phyloP scores from a whole-genome alignment of 2,329 filamentous ascomycete genomes.

The Claviceps fusiformis region DNA sequence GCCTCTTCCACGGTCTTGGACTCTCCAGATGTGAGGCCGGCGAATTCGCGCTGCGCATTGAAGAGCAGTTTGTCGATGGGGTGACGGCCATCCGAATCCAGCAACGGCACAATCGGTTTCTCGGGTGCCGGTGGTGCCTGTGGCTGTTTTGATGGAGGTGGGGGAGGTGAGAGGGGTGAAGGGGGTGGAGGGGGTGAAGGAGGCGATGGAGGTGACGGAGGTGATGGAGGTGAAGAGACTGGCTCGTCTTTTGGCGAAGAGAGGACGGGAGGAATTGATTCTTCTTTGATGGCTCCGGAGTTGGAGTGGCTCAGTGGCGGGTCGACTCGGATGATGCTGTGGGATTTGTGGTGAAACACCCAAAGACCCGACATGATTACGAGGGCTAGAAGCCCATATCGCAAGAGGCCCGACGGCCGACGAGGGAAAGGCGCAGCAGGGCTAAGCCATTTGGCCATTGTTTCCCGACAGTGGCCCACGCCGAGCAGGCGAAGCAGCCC shows the following conservation, averaged over 20 bases:
- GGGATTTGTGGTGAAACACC: slow-evolving; percentile 12
- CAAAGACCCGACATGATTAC: slow-evolving; percentile 22
- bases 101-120: not conserved
- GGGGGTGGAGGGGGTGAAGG: too few species aligned
- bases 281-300: not conserved
- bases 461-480: not conserved
- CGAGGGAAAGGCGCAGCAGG: slow-evolving; percentile 5
- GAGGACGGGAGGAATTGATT: not conserved
- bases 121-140: not conserved
- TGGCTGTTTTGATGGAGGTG: too few species aligned
- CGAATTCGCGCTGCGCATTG: slow-evolving; percentile 28
- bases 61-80: slow-evolving; percentile 41
- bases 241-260: not conserved
- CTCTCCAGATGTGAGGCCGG: slow-evolving; percentile 25
- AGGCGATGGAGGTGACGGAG: too few species aligned
- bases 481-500: not conserved
- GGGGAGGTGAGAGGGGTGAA: too few species aligned
- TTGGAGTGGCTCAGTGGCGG: not conserved
- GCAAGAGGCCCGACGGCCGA: slow-evolving; percentile 26
- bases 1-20: slow-evolving; percentile 39
- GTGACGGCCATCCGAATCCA: slow-evolving; percentile 17
- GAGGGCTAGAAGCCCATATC: slow-evolving; percentile 24
- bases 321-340: not conserved
- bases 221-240: not conserved
- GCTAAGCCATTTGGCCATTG: slow-evolving; percentile 7